Base-by-base conservation (phyloP, 768 basidiomycete species). In the Gloeopeniophorella convolvens region DNA sequence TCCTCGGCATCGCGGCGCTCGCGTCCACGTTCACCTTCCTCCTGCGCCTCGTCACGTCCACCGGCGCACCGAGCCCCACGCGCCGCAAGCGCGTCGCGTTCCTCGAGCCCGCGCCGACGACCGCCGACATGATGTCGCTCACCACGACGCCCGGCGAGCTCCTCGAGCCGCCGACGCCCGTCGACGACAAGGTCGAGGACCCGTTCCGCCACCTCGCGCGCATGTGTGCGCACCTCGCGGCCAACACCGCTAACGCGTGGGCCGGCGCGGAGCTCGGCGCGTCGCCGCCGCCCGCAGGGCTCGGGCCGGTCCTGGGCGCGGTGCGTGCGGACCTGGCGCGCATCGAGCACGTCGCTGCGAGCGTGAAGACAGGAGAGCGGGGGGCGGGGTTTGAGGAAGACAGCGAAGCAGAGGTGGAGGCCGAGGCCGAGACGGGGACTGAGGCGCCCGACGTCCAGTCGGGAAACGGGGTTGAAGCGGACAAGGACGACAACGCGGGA, bases 81-180 rank as follows among this genome's bases (percentile, higher is more conserved):
- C n/a, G 34, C 24, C 18, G 4, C 13, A 28, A 42, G 4, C 52
- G 44, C 31, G 52, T 54, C 42, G 39, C 30, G 18, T 54, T 54
- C 13, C 21, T 42, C 26, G 45, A 53, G 42, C 31, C 28, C 41
- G 15, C 41, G 6, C 26, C 41, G 5, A n/a, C n/a, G n/a, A n/a
- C n/a, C n/a, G n/a, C n/a, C n/a, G n/a, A n/a, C n/a, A n/a, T n/a
- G n/a, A n/a, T 42, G 27, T 53, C 51, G 1, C 51, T 53, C 40
- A 53, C 45, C 10, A 18, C 40, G 26, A 53, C 51, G 23, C 51
- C 51, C 28, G 39, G 23, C 16, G 45, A 15, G 21, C 45, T n/a
- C n/a, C n/a, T 53, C 51, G 51, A 53, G 27, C 45, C 51, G 11
- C 28, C 21, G 28, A 48, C 51, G 28, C 45, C 51, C 10, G 51